Conservation (phyloP, 768 basidiomycete species). For the Candolleomyces efflorescens region DNA sequence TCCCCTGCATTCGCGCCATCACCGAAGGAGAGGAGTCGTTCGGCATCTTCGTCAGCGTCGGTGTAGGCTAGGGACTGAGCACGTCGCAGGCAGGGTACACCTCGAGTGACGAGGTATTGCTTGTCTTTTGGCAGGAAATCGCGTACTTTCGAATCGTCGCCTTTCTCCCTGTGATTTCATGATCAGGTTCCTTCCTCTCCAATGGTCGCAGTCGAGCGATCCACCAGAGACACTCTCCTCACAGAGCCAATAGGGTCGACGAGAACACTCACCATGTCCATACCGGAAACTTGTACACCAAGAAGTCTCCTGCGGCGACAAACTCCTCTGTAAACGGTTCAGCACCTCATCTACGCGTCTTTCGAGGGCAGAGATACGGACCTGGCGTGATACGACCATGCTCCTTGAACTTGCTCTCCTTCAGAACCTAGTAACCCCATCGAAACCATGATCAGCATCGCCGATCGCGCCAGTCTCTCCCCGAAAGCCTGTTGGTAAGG, state of each 20-base stretch:
- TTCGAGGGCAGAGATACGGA: constrained; percentile 29
- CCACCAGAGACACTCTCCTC: background rate
- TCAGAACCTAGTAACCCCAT: constrained; percentile 68
- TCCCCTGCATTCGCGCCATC: constrained; percentile 28
- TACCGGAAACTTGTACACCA: constrained; percentile 97
- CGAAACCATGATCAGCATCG: constrained; percentile 26
- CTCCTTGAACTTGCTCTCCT: constrained; percentile 99
- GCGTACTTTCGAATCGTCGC: constrained; percentile 77
- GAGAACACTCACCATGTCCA: constrained; percentile 82
- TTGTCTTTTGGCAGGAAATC: constrained; percentile 95
- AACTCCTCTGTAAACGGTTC: constrained; percentile 72
- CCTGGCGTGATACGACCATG: constrained; percentile 95
- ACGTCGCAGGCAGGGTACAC: constrained; percentile 94
- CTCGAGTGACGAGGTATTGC: constrained; percentile 93
- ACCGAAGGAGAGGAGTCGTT: constrained; percentile 83
- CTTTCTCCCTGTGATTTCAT: constrained; percentile 70
- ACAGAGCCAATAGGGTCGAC: background rate
- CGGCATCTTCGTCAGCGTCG: constrained; percentile 94
- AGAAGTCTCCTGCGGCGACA: constrained; percentile 95
- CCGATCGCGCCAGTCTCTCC: constrained; percentile 12
- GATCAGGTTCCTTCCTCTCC: too few relatives aligned
- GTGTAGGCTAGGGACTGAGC: constrained; percentile 92
- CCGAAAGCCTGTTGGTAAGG: background rate
- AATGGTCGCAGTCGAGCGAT: background rate
- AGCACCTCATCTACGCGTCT: constrained; percentile 11